Evolutionary conservation across 176 grass and related monocot genomes (phyloP).

Genomic region (Guadua angustifolia): DNA sequence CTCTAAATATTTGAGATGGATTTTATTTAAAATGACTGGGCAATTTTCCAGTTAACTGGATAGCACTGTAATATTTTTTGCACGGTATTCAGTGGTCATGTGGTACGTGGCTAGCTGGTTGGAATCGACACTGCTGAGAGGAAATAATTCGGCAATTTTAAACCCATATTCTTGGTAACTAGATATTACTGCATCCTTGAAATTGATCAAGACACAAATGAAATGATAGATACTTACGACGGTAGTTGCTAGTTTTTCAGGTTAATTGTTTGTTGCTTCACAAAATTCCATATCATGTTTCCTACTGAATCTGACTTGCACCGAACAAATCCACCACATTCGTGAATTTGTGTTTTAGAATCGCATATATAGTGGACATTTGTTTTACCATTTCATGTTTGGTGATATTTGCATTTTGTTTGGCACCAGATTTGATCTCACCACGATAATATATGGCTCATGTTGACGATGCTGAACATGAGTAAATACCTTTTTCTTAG

Average conservation of each 20-base stretch:
- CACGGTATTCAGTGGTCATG: neutral
- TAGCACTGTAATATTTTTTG: neutral
- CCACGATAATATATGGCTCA: neutral
- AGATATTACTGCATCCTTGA: neutral
- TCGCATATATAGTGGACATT: neutral
- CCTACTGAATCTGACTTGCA: neutral
- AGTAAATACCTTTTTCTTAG: neutral
- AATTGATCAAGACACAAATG: neutral
- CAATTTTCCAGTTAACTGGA: neutral
- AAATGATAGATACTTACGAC: neutral
- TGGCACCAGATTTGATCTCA: constrained; percentile 21
- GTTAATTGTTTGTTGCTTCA: neutral
- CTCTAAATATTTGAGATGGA: neutral
- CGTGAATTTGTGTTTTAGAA: neutral
- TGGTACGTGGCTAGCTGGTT: neutral
- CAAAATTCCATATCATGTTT: neutral
- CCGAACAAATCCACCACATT: neutral
- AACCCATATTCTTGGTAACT: neutral
- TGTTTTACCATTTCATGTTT: neutral
- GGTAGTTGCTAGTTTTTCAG: neutral
- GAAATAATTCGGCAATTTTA: neutral
- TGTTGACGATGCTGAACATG: neutral
- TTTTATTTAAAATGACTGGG: neutral
- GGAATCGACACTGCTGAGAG: neutral
- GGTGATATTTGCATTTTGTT: neutral